phyloP scores from a whole-genome alignment of 441 rosid genomes.

The Corymbia citriodora region DNA sequence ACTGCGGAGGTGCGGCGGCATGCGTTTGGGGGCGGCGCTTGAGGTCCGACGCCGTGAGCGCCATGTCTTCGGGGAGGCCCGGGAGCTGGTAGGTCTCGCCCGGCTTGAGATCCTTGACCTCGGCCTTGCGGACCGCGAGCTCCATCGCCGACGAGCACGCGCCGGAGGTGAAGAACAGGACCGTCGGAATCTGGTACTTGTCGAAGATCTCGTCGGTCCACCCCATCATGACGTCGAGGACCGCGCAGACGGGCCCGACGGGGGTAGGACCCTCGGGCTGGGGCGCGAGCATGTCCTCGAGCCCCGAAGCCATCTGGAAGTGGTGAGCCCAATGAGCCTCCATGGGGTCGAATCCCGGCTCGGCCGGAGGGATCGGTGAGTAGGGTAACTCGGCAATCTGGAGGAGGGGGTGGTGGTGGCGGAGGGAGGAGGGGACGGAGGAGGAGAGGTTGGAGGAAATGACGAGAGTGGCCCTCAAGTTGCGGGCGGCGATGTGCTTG shows the following conservation, averaged over 20 bases:
- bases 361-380: background rate
- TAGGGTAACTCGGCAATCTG: background rate
- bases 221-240: constrained; percentile 17
- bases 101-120: constrained; percentile 3
- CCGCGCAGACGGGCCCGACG: constrained; percentile 1
- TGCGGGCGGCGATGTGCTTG: background rate
- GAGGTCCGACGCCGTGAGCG: constrained; percentile 13
- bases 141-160: constrained; percentile 21
- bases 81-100: constrained; percentile 10
- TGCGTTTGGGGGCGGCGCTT: constrained; percentile 11
- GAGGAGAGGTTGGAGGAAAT: background rate
- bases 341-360: constrained; percentile 3
- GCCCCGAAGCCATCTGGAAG: background rate
- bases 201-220: constrained; percentile 12
- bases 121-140: constrained; percentile 18
- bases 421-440: background rate
- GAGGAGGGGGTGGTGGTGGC: background rate
- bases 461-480: background rate
- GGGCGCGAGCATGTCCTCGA: constrained; percentile 6
- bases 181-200: constrained; percentile 14
- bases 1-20: background rate
- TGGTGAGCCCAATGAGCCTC: background rate
- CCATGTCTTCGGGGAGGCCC: constrained; percentile 24
- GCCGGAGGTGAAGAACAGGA: constrained; percentile 20
- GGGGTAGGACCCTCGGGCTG: background rate